Evolutionary conservation across 805 yeast species (phyloP).

Genomic region (Lipomyces kockii): DNA sequence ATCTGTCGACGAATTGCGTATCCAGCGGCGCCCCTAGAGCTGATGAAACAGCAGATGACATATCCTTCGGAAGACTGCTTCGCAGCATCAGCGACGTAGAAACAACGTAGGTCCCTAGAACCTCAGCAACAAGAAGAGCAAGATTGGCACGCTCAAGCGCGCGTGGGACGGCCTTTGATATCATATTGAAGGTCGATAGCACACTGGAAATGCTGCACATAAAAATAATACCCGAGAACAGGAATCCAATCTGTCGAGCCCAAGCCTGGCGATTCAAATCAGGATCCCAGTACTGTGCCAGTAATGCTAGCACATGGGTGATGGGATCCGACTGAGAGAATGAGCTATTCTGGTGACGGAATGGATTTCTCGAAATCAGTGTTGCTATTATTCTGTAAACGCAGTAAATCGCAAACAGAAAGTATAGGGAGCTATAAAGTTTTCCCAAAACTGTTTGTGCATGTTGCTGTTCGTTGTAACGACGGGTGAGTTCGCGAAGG

Average conservation of each 20-base stretch:
- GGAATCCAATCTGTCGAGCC: constrained; percentile 49
- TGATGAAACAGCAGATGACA: constrained; percentile 49
- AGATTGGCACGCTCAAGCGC: constrained; percentile 36
- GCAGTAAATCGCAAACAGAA: constrained; percentile 48
- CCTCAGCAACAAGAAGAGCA: constrained; percentile 45
- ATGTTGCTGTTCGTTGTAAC: constrained; percentile 39
- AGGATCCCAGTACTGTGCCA: constrained; percentile 37
- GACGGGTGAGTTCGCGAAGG: constrained; percentile 37
- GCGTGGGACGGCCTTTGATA: constrained; percentile 44
- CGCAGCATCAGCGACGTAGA: constrained; percentile 50
- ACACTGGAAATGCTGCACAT: constrained; percentile 47
- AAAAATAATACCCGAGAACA: constrained; percentile 48
- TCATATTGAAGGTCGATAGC: constrained; percentile 44
- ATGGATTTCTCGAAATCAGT: constrained; percentile 42
- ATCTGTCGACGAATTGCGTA: constrained; percentile 46
- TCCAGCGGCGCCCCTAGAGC: constrained; percentile 51
- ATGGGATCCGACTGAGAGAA: constrained; percentile 39
- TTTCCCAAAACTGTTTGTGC: constrained; percentile 44
- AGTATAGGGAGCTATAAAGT: constrained; percentile 39
- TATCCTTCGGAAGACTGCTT: constrained; percentile 47
- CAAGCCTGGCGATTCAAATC: constrained; percentile 45
- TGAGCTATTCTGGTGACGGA: constrained; percentile 30
- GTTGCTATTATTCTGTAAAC: constrained; percentile 48
- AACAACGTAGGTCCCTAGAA: constrained; percentile 48
- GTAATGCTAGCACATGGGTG: constrained; percentile 36